phyloP scores from a whole-genome alignment of 192 early-diverging fungal species.

The Endogone sp. region DNA sequence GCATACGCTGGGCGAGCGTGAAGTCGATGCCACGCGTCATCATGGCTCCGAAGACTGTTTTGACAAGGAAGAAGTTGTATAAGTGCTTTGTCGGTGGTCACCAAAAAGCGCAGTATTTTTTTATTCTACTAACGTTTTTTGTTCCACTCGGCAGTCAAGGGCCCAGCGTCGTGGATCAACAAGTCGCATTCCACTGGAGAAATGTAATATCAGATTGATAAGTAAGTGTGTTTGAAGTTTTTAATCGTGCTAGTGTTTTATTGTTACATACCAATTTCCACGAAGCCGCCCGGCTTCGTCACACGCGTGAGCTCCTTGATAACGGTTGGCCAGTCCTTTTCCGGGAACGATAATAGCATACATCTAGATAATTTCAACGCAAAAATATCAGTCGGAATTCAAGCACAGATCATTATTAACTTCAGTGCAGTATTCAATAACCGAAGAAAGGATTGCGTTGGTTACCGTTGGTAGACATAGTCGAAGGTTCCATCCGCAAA shows the following conservation, averaged over 20 bases:
- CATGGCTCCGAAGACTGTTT: not conserved
- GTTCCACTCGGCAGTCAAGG: not conserved
- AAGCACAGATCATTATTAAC: no score
- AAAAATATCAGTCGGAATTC: not conserved
- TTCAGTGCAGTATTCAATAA: no score
- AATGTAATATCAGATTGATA: no score
- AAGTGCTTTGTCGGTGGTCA: not conserved
- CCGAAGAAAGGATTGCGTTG: no score
- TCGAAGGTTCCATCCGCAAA: conserved; percentile 46
- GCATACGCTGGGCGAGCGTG: not conserved
- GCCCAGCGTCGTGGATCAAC: not conserved
- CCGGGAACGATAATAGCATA: not conserved
- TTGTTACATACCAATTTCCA: conserved; percentile 10
- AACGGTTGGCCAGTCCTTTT: conserved; percentile 9
- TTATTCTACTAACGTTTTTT: not conserved
- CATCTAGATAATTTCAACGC: not conserved
- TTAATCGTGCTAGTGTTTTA: no score
- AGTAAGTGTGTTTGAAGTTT: no score
- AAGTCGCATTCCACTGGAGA: not conserved
- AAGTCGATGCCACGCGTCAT: not conserved
- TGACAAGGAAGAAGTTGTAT: not conserved
- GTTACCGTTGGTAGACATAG: conserved; percentile 32
- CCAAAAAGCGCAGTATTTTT: no score
- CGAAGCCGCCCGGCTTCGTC: conserved; percentile 20
- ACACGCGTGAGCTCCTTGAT: conserved; percentile 9